Conservation (phyloP, 1,139 yeast species). For the Blastobotrys petasosporus region DNA sequence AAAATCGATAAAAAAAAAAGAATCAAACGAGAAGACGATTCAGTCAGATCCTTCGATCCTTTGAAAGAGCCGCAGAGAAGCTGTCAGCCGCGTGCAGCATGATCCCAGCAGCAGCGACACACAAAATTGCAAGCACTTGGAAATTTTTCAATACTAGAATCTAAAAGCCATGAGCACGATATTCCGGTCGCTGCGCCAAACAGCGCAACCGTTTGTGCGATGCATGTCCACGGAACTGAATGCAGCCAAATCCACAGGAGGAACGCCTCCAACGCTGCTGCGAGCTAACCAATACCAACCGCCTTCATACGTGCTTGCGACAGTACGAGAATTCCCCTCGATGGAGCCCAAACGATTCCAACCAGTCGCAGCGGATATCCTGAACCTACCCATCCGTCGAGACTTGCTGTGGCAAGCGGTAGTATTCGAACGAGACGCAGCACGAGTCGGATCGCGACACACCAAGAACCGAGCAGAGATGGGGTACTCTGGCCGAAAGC, state of each 20-base stretch:
- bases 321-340: constrained; percentile 80
- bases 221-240: no score
- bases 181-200: no score
- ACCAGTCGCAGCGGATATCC: constrained; percentile 64
- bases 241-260: background rate
- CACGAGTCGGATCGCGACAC: constrained; percentile 83
- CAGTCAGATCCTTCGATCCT: no score
- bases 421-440: constrained; percentile 81
- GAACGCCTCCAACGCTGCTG: constrained; percentile 8
- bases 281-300: constrained; percentile 37
- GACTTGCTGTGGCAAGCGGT: constrained; percentile 94
- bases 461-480: constrained; percentile 83
- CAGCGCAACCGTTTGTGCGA: no score
- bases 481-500: constrained; percentile 77
- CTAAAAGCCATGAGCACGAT: no score
- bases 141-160: no score
- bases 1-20: no score
- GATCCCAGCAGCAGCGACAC: no score
- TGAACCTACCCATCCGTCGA: constrained; percentile 75
- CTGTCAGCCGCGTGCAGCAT: no score
- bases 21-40: no score
- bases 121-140: no score
- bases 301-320: constrained; percentile 72
- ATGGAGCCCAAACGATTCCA: constrained; percentile 74
- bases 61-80: no score